Evolutionary conservation across 805 yeast species (phyloP).

Genomic region (Candida odintsovae): DNA sequence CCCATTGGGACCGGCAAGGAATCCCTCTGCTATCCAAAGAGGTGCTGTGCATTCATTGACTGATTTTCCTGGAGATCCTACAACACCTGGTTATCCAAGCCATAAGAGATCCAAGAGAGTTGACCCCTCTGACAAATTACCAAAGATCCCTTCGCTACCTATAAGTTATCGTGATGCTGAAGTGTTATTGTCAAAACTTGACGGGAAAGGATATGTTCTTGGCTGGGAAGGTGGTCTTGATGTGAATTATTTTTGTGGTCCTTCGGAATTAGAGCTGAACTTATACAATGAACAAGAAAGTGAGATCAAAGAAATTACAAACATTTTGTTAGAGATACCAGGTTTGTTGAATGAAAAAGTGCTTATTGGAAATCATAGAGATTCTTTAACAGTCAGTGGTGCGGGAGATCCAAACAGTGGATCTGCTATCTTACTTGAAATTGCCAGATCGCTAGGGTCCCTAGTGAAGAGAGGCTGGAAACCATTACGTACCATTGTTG

Average conservation of each 20-base stretch:
- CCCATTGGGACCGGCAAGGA: conserved; percentile 65
- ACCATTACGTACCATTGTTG: conserved; percentile 62
- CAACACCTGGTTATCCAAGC: conserved; percentile 69
- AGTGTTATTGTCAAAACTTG: conserved; percentile 34
- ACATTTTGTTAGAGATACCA: conserved; percentile 48
- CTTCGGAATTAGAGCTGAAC: conserved; percentile 32
- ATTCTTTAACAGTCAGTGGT: conserved; percentile 43
- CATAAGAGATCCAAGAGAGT: conserved; percentile 34
- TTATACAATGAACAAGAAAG: conserved; percentile 38
- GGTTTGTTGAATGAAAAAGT: conserved; percentile 52
- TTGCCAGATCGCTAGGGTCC: conserved; percentile 44
- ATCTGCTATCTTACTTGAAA: conserved; percentile 42
- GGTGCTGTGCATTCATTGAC: conserved; percentile 55
- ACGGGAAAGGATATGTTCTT: conserved; percentile 32
- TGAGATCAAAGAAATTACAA: conserved; percentile 37
- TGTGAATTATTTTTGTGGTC: conserved; percentile 43
- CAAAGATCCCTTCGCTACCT: conserved; percentile 50
- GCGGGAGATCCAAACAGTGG: conserved; percentile 49
- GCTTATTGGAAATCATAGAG: conserved; percentile 52
- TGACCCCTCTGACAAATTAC: conserved; percentile 37
- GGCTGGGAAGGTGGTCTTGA: conserved; percentile 34
- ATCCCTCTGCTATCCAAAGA: conserved; percentile 53
- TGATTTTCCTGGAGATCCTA: conserved; percentile 70
- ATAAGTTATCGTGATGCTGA: conserved; percentile 37
- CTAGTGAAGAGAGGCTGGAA: conserved; percentile 53